phyloP scores from a whole-genome alignment of 2,329 filamentous ascomycete species.

The Colletotrichum viniferum region DNA sequence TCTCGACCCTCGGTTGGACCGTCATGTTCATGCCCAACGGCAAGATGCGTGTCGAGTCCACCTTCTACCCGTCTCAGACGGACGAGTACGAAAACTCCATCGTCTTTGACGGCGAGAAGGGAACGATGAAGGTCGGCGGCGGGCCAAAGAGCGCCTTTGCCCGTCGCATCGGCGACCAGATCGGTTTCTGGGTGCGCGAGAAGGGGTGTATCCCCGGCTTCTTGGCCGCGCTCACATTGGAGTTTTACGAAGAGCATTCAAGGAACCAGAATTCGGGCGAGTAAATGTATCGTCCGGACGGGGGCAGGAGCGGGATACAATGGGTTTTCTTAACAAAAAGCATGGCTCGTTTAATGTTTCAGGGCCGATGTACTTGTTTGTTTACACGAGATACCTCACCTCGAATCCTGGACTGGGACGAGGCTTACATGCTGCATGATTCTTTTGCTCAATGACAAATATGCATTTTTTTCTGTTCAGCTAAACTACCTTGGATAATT shows the following conservation, averaged over 20 bases:
- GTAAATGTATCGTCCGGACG: not conserved
- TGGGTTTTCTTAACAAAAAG: not conserved
- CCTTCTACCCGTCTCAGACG: slow-evolving; percentile 74
- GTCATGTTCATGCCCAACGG: slow-evolving; percentile 97
- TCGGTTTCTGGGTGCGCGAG: slow-evolving; percentile 95
- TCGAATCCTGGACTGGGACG: not conserved
- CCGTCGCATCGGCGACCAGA: slow-evolving; percentile 79
- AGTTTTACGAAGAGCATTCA: slow-evolving; percentile 81
- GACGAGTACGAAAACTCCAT: slow-evolving; percentile 76
- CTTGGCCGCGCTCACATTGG: slow-evolving; percentile 85
- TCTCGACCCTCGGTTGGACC: slow-evolving; percentile 90
- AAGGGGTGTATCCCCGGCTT: slow-evolving; percentile 94
- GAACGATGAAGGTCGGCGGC: slow-evolving; percentile 97
- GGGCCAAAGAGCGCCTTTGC: slow-evolving; percentile 89
- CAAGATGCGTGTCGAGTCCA: slow-evolving; percentile 87
- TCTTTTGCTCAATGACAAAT: not conserved
- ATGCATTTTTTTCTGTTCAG: not conserved
- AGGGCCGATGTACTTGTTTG: not conserved
- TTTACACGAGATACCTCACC: slow-evolving; percentile 15
- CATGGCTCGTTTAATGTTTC: not conserved
- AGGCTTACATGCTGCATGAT: not conserved
- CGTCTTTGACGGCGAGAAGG: slow-evolving; percentile 90
- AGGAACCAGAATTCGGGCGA: slow-evolving; percentile 25
- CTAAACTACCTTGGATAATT: not conserved
- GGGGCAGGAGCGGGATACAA: not conserved